Evolutionary conservation across 1,284 basidiomycete genomes (phyloP).

Genomic region (Testicularia cyperi): DNA sequence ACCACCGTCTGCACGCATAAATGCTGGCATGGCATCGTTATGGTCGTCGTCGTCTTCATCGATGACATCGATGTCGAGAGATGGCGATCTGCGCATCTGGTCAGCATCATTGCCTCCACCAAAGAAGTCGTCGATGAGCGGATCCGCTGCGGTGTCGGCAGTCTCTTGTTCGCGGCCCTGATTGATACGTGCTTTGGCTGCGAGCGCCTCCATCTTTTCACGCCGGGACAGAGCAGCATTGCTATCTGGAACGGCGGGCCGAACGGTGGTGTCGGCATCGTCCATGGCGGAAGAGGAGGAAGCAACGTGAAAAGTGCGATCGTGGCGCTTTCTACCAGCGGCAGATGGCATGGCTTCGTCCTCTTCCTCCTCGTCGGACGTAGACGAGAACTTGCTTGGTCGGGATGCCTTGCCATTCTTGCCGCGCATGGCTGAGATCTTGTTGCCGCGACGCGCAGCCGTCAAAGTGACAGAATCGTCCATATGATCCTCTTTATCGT

Average conservation of each 20-base stretch:
- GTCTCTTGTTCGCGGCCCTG: conserved; percentile 1
- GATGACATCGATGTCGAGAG: conserved; percentile 23
- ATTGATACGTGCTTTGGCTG: conserved; percentile 12
- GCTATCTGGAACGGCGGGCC: no score
- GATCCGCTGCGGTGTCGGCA: conserved; percentile 2
- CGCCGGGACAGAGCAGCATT: conserved; percentile 7
- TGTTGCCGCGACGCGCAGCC: conserved; percentile 12
- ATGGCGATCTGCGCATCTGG: conserved; percentile 14
- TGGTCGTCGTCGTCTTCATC: conserved; percentile 30
- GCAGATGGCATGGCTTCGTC: neutral
- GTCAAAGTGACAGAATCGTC: conserved; percentile 5
- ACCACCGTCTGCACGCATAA: conserved; percentile 3
- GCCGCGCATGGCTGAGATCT: conserved; percentile 29
- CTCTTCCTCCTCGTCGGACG: conserved; percentile 13
- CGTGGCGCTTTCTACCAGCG: no score
- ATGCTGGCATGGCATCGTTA: conserved; percentile 27
- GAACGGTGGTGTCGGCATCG: neutral
- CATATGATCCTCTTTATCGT: conserved; percentile 1
- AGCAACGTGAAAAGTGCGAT: conserved; percentile 20
- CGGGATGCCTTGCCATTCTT: conserved; percentile 5
- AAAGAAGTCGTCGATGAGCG: conserved; percentile 20
- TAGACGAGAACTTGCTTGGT: conserved; percentile 13
- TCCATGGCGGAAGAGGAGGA: conserved; percentile 8
- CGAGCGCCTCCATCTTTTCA: conserved; percentile 25
- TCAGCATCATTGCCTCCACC: conserved; percentile 2